Evolutionary conservation across 2,329 filamentous ascomycete genomes (phyloP).

Genomic region (Epichloe gansuensis): DNA sequence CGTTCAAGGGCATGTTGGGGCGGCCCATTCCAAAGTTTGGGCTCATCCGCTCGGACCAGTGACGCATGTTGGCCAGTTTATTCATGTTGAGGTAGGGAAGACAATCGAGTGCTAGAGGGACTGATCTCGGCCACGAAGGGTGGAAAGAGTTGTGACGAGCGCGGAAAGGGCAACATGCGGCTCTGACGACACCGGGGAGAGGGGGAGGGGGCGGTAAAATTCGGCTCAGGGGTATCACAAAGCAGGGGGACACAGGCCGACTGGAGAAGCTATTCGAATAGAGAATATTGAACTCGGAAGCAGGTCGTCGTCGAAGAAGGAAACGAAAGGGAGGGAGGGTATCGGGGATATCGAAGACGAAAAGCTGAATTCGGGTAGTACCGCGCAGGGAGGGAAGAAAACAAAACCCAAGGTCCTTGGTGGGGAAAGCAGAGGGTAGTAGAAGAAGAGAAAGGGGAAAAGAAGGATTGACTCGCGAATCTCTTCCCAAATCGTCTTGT

Average conservation of each 20-base stretch:
- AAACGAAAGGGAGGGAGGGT: conserved; percentile 13
- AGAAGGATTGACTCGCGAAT: conserved; percentile 8
- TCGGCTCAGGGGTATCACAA: conserved; percentile 15
- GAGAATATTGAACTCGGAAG: background rate
- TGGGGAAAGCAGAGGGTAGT: conserved; percentile 4
- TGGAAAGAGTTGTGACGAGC: background rate
- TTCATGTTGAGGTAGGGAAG: conserved; percentile 42
- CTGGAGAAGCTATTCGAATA: background rate
- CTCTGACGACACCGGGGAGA: conserved; percentile 3
- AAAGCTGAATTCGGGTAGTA: background rate
- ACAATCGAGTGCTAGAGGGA: background rate
- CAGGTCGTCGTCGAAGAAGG: conserved; percentile 6
- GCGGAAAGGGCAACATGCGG: conserved; percentile 3
- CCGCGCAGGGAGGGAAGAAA: background rate
- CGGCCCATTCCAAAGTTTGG: conserved; percentile 55
- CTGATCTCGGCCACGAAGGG: conserved; percentile 4
- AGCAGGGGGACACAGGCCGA: background rate
- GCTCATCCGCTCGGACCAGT: conserved; percentile 60
- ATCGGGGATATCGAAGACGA: conserved; percentile 8
- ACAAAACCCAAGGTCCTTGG: background rate
- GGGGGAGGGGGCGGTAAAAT: conserved; percentile 12
- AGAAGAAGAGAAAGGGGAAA: conserved; percentile 9
- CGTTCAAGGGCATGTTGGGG: conserved; percentile 43
- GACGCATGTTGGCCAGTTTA: conserved; percentile 60
- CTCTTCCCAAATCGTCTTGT: conserved; percentile 8